Percentiles rank a stretch among this genome's conserved stretches.
phyloP scores from a whole-genome alignment of 768 basidiomycete genomes.

The Piloderma croceum region DNA sequence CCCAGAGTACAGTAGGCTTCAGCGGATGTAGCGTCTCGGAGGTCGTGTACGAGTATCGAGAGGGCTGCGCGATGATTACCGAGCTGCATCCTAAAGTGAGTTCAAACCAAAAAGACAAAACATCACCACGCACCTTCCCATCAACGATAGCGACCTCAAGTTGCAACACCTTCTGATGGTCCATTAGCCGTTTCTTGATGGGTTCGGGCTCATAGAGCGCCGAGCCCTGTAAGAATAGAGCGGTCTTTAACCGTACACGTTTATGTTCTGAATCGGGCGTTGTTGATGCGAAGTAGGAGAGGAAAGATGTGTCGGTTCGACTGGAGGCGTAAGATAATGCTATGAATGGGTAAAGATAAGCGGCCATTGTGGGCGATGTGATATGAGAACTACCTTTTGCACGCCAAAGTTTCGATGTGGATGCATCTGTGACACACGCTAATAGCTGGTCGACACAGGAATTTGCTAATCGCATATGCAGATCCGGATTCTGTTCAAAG shows the following conservation, averaged over 20 bases:
- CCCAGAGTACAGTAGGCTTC: constrained; percentile 83
- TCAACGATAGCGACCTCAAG: constrained; percentile 77
- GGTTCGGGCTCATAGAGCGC: constrained; percentile 53
- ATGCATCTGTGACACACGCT: constrained; percentile 42
- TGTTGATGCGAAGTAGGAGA: constrained; percentile 76
- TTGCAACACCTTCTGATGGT: constrained; percentile 48
- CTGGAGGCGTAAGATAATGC: constrained; percentile 50
- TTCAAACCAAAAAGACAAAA: not conserved
- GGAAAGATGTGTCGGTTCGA: constrained; percentile 36
- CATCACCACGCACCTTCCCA: constrained; percentile 52
- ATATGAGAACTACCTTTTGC: constrained; percentile 49
- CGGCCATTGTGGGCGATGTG: constrained; percentile 4
- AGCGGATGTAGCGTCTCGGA: constrained; percentile 72
- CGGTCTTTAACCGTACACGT: constrained; percentile 61
- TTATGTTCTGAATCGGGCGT: constrained; percentile 77
- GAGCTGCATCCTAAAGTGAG: constrained; percentile 35
- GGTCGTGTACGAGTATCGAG: constrained; percentile 55
- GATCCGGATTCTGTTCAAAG: constrained; percentile 42
- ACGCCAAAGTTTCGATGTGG: constrained; percentile 57
- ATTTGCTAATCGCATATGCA: constrained; percentile 64
- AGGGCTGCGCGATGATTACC: constrained; percentile 61
- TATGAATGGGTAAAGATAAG: constrained; percentile 16
- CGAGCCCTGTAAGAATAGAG: constrained; percentile 80
- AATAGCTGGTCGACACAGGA: constrained; percentile 53
- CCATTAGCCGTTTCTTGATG: constrained; percentile 40